Evolutionary conservation across 2,329 filamentous ascomycete species (phyloP).

Genomic region (Sordariomycetes sp.): DNA sequence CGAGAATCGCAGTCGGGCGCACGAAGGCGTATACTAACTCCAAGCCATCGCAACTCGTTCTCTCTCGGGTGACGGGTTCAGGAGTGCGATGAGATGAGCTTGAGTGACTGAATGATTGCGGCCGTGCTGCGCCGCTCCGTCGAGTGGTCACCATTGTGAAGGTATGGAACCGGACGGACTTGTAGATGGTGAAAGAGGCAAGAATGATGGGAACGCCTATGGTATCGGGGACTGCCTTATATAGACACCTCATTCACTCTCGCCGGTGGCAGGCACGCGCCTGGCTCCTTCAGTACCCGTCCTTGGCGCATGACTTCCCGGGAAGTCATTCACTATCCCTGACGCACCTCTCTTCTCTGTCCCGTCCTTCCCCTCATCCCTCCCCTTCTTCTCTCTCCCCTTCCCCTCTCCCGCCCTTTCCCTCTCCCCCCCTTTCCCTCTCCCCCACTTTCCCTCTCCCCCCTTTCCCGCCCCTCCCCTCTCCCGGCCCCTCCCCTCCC

Average conservation of each 20-base stretch:
- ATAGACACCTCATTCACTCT: not conserved
- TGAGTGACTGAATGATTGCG: not conserved
- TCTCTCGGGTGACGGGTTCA: not conserved
- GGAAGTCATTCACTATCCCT: not conserved
- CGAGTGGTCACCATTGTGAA: not conserved
- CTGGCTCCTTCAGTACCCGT: not conserved
- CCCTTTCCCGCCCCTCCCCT: slow-evolving; percentile 10
- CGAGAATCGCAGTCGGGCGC: not conserved
- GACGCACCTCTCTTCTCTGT: not conserved
- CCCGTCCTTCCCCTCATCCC: slow-evolving; percentile 12
- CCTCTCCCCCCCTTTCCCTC: slow-evolving; percentile 10
- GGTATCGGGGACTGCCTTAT: not conserved
- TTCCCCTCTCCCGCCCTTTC: slow-evolving; percentile 6
- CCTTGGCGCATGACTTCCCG: not conserved
- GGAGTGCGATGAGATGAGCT: not conserved
- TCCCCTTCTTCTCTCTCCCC: not conserved
- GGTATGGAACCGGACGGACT: not conserved
- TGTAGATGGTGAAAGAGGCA: not conserved
- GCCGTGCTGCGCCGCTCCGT: not conserved
- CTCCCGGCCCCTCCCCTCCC: slow-evolving; percentile 6
- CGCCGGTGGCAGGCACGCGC: not conserved
- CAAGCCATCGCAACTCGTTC: not conserved
- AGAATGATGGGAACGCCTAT: not conserved
- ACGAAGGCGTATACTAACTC: not conserved
- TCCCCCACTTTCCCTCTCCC: not conserved